Base-by-base conservation (phyloP, 441 rosid species). In the Raphanus hybrid region DNA sequence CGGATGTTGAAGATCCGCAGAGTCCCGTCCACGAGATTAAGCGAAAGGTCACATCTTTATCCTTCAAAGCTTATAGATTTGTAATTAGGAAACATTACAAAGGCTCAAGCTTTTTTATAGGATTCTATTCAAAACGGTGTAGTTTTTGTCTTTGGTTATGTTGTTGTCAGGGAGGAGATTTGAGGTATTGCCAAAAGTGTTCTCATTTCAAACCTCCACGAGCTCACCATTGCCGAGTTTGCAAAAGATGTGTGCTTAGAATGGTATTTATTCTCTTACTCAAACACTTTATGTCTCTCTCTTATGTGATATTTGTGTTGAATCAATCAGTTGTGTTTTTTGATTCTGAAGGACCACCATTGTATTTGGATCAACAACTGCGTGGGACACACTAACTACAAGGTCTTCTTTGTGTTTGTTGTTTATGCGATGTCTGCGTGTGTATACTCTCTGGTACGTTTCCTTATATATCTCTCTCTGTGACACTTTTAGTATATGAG, bases 291-390 rank as follows among this genome's bases (percentile, higher is more conserved):
- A 41, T 48, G 59, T 48, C 79, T 26, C 79, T 29, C 34, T 29
- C 5, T 29, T 3, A 64, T 81, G 64, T 39, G 48, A 79, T 86
- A 58, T 78, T 81, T 12, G 79, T 11, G 59, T 75, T 84, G 69
- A 71, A 61, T n/a, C 39, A 71, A 61, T n/a, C 39, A 15, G 52
- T 66, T 8, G 4, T 4, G 3, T 75, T 76, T 23, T 71, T 90
- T 86, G 80, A 77, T 84, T 88, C 1, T 67, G 65, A 72, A 94
- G 98, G 98, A 93, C 71, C 98, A 93, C 64, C 98, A 92, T 80
- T 94, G 98, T 87, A 89, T 92, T 23, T 94, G 98, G 98, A 94
- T 94, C 85, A 92, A 85, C 81, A 94, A 94, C 67, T 94, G 98
- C 41, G 97, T 94, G 0, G 98, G 98, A 79, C 95, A 92, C 73